A percentile compares a stretch with the other conserved stretches of the same genome.
phyloP scores from a whole-genome alignment of 345 rosid genomes.

The Aquilaria sinensis region DNA sequence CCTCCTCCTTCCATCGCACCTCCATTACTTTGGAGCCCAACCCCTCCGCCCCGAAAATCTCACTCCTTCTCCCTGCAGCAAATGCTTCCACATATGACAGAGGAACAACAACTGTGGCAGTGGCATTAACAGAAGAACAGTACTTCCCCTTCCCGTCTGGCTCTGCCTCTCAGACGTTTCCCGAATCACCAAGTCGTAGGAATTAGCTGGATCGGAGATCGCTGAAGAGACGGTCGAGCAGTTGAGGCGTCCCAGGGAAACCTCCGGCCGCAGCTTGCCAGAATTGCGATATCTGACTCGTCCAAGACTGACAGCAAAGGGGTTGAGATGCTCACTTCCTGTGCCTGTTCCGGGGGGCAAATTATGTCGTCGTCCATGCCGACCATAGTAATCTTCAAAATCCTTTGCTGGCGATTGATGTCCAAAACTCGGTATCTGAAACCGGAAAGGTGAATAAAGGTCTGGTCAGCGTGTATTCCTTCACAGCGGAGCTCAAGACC shows the following conservation, averaged over 20 bases:
- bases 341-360: constrained; percentile 11
- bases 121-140: rapidly evolving
- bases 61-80: too few relatives aligned
- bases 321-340: too few relatives aligned
- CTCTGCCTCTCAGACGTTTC: not conserved
- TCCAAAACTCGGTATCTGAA: too few relatives aligned
- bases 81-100: not conserved
- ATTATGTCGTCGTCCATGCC: not conserved
- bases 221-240: too few relatives aligned
- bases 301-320: not conserved
- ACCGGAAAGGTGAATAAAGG: too few relatives aligned
- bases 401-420: not conserved
- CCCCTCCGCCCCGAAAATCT: not conserved
- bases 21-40: constrained; percentile 25
- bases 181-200: not conserved
- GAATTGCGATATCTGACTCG: too few relatives aligned
- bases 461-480: too few relatives aligned
- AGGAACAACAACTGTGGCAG: constrained; percentile 7
- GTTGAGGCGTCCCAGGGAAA: too few relatives aligned
- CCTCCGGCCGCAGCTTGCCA: too few relatives aligned
- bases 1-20: constrained; percentile 18
- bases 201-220: too few relatives aligned
- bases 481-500: too few relatives aligned
- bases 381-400: constrained; percentile 18
- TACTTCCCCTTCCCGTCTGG: not conserved